phyloP scores from a whole-genome alignment of 148 eudicot genomes.

The Cornus florida region DNA sequence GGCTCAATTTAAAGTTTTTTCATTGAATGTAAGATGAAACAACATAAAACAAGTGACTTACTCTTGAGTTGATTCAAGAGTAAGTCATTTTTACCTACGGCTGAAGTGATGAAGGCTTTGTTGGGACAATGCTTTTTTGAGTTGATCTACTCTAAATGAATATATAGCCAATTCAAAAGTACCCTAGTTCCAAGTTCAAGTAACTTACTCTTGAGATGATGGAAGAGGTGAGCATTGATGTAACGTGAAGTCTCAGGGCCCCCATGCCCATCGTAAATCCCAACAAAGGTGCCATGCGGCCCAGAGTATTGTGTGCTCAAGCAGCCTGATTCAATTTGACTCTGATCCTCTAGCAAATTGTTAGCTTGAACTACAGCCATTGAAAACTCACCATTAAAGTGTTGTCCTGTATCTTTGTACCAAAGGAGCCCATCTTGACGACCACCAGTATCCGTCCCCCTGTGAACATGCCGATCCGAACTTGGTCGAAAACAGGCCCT shows the following conservation, averaged over 20 bases:
- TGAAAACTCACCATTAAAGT: constrained; percentile 73
- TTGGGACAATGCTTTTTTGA: too few species aligned
- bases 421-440: constrained; percentile 82
- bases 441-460: constrained; percentile 59
- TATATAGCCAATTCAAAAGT: neutral
- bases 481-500: constrained; percentile 86
- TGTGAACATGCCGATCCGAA: constrained; percentile 42
- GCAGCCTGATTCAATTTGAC: constrained; percentile 80
- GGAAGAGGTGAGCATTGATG: constrained; percentile 68
- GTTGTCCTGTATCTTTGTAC: constrained; percentile 80
- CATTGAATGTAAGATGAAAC: neutral
- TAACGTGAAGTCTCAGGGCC: constrained; percentile 89
- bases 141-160: neutral
- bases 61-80: too few species aligned
- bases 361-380: constrained; percentile 93
- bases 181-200: neutral
- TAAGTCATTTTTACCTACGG: neutral
- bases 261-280: constrained; percentile 87
- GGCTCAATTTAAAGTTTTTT: neutral
- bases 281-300: constrained; percentile 75
- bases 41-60: neutral
- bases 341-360: constrained; percentile 80
- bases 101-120: neutral
- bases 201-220: constrained; percentile 68
- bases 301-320: constrained; percentile 60